Percentiles rank a stretch among this genome's conserved stretches.
phyloP scores from a whole-genome alignment of 106 monocot species.

The Dioscorea zingiberensis region DNA sequence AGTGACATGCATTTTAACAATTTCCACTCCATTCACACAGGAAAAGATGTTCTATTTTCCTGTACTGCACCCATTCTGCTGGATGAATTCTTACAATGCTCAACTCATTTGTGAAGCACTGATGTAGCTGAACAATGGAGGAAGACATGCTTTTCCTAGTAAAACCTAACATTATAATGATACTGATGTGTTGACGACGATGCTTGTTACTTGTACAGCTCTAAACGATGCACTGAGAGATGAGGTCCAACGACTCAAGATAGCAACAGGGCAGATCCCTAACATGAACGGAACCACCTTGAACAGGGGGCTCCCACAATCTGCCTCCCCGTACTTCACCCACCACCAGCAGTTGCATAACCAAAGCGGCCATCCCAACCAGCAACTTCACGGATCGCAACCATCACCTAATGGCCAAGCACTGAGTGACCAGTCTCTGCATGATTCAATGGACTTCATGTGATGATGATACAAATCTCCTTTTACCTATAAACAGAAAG shows the following conservation, averaged over 20 bases:
- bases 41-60: too few species aligned
- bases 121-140: neutral
- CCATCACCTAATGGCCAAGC: conserved; percentile 27
- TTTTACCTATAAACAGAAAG: neutral
- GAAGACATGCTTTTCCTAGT: neutral
- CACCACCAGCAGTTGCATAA: conserved; percentile 28
- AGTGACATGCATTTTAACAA: too few species aligned
- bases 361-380: conserved; percentile 15
- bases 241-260: conserved; percentile 81
- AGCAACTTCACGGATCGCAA: conserved; percentile 34
- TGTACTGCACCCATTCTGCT: too few species aligned
- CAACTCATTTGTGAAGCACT: too few species aligned
- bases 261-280: conserved; percentile 59
- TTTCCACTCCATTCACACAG: too few species aligned
- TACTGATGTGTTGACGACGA: neutral
- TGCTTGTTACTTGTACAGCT: conserved; percentile 35
- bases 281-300: conserved; percentile 42
- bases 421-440: conserved; percentile 13
- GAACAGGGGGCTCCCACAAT: conserved; percentile 27
- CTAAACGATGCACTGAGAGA: conserved; percentile 81
- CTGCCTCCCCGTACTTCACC: conserved; percentile 17
- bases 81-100: too few species aligned
- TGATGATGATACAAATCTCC: conserved; percentile 4
- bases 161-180: neutral
- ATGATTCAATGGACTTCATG: conserved; percentile 75